Evolutionary conservation across 2,329 filamentous ascomycete genomes (phyloP).

Genomic region (Paraconiothyrium sp.): DNA sequence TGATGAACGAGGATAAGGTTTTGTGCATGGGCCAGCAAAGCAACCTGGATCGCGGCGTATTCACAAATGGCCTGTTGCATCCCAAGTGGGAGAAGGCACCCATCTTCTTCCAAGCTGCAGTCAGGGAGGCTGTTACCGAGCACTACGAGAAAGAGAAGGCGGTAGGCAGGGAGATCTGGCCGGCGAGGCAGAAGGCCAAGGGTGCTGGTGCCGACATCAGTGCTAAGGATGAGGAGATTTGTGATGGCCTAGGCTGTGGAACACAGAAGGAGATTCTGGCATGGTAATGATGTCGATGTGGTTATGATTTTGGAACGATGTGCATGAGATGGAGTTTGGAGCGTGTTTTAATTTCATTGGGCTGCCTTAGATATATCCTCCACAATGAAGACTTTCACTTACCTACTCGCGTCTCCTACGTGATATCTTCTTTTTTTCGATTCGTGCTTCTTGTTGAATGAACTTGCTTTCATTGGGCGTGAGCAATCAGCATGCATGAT

Average conservation of each 20-base stretch:
- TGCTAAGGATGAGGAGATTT: constrained; percentile 60
- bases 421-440: background rate
- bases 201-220: constrained; percentile 54
- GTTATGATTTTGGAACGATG: background rate
- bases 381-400: background rate
- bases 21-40: constrained; percentile 67
- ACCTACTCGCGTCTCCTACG: background rate
- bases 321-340: background rate
- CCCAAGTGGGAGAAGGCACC: constrained; percentile 67
- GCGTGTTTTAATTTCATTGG: background rate
- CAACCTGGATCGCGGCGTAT: constrained; percentile 68
- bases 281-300: constrained; percentile 22
- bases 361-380: background rate
- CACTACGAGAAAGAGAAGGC: constrained; percentile 31
- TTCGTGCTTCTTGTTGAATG: background rate
- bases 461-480: background rate
- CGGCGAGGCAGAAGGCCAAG: constrained; percentile 51
- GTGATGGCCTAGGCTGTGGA: constrained; percentile 25
- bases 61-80: constrained; percentile 69
- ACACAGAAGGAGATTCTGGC: constrained; percentile 29
- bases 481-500: background rate
- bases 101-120: constrained; percentile 63
- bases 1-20: constrained; percentile 71
- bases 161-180: constrained; percentile 28
- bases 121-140: constrained; percentile 56